These are phyloP conservation scores for Talaromyces proteolyticus DNA, from an alignment of 495 filamentous ascomycete species.

Conservation along the genomic window DNA sequence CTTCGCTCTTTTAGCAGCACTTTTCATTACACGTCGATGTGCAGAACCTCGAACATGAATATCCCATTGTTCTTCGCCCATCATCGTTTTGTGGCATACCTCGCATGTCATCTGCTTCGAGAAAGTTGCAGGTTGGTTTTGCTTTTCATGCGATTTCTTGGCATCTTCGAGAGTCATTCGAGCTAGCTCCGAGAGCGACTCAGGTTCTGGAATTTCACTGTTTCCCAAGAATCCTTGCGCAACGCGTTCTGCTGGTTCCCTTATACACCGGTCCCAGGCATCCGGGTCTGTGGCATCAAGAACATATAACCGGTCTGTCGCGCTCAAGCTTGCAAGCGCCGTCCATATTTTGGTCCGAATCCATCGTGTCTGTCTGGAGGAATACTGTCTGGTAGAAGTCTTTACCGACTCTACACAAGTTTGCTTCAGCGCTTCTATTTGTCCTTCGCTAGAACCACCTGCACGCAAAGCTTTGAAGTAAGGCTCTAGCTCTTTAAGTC, in stretches of 20 bases:
- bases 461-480: constrained; percentile 53
- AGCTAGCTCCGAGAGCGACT: constrained; percentile 54
- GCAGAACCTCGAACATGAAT: constrained; percentile 62
- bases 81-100: constrained; percentile 60
- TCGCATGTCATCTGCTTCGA: constrained; percentile 55
- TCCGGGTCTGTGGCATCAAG: constrained; percentile 65
- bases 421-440: constrained; percentile 35
- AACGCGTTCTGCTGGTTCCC: constrained; percentile 55
- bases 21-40: constrained; percentile 46
- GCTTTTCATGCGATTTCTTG: constrained; percentile 40
- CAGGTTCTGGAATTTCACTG: constrained; percentile 50
- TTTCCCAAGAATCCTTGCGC: constrained; percentile 42
- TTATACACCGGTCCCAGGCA: constrained; percentile 53
- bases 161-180: constrained; percentile 47
- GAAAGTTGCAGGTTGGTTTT: constrained; percentile 33
- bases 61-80: constrained; percentile 69
- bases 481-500: constrained; percentile 80
- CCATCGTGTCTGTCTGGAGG: constrained; percentile 77
- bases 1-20: constrained; percentile 21
- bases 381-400: constrained; percentile 79
- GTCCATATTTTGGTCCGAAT: constrained; percentile 74
- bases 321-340: constrained; percentile 47
- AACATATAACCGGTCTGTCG: constrained; percentile 56
- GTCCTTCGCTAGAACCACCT: constrained; percentile 21
- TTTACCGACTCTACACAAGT: constrained; percentile 57